Evolutionary conservation across 768 basidiomycete genomes (phyloP).

Genomic region (Lyophyllum atratum): DNA sequence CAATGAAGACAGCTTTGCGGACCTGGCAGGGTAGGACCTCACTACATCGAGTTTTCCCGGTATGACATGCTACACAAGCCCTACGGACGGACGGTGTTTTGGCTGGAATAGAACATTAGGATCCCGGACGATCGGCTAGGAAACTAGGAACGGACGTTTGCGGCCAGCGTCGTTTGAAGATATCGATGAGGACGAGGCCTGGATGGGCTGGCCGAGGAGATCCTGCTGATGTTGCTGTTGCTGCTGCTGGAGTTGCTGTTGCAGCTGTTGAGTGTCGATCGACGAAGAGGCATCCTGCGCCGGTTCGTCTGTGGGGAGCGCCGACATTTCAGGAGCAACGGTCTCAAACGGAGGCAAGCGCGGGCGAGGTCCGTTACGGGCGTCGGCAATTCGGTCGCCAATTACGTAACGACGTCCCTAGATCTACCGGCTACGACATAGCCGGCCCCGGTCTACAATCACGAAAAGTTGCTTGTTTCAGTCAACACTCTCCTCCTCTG

Average conservation of each 20-base stretch:
- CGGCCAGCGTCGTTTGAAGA: slow-evolving; percentile 42
- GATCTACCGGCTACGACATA: slow-evolving; percentile 8
- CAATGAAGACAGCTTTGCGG: slow-evolving; percentile 7
- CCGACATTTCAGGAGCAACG: slow-evolving; percentile 66
- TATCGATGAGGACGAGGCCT: slow-evolving; percentile 26
- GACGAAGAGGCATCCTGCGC: slow-evolving; percentile 48
- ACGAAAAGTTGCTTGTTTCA: slow-evolving; percentile 4
- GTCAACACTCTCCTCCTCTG: slow-evolving; percentile 13
- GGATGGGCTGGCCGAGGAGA: slow-evolving; percentile 26
- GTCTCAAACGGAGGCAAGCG: slow-evolving; percentile 22
- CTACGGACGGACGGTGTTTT: slow-evolving; percentile 82
- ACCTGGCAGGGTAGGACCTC: slow-evolving; percentile 85
- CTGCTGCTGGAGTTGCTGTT: slow-evolving; percentile 49
- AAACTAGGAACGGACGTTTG: slow-evolving; percentile 56
- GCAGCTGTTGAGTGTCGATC: slow-evolving; percentile 65
- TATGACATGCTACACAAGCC: slow-evolving; percentile 79
- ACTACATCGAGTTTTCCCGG: slow-evolving; percentile 82
- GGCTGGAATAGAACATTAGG: slow-evolving; percentile 41
- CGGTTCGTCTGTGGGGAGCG: slow-evolving; percentile 74
- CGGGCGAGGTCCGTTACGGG: slow-evolving; percentile 20
- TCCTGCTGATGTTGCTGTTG: slow-evolving; percentile 32
- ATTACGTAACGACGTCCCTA: slow-evolving; percentile 3
- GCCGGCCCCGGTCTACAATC: not conserved
- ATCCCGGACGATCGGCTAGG: slow-evolving; percentile 18
- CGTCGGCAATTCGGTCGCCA: slow-evolving; percentile 21